phyloP scores from a whole-genome alignment of 2,329 filamentous ascomycete genomes.

The Davidsoniella eucalypti region DNA sequence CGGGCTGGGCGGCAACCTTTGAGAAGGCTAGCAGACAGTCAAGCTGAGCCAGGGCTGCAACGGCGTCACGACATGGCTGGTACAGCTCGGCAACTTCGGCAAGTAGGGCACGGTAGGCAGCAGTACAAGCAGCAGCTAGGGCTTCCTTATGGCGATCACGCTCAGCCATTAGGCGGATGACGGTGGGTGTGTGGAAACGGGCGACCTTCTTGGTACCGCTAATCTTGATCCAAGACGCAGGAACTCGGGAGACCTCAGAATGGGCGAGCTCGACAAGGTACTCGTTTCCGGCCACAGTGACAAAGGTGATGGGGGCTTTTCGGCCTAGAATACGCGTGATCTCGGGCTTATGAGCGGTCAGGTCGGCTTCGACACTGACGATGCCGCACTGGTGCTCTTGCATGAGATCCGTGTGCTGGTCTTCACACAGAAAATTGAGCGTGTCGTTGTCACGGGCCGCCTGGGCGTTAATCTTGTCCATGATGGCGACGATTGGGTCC shows the following conservation, averaged over 20 bases:
- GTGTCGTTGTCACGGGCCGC: conserved; percentile 82
- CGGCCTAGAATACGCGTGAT: conserved; percentile 59
- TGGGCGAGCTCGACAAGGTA: conserved; percentile 89
- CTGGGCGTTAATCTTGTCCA: conserved; percentile 71
- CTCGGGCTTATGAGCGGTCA: conserved; percentile 56
- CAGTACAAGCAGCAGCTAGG: conserved; percentile 78
- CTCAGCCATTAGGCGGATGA: conserved; percentile 66
- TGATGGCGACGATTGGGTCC: conserved; percentile 52
- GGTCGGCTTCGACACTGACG: conserved; percentile 75
- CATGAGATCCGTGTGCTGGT: conserved; percentile 77
- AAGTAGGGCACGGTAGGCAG: conserved; percentile 59
- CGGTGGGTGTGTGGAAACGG: conserved; percentile 86
- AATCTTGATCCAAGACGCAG: conserved; percentile 88
- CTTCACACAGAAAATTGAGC: conserved; percentile 80
- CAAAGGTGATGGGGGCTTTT: conserved; percentile 55
- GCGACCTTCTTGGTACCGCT: conserved; percentile 85
- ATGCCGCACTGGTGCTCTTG: conserved; percentile 81
- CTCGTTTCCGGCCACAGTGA: conserved; percentile 77
- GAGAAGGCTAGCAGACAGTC: conserved; percentile 84
- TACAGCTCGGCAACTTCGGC: conserved; percentile 66
- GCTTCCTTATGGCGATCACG: conserved; percentile 91
- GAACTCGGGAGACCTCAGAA: conserved; percentile 64
- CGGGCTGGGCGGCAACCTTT: conserved; percentile 67
- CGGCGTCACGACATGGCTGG: conserved; percentile 73
- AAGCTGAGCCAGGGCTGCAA: conserved; percentile 69